Conservation (phyloP, 2,329 filamentous ascomycete species). For the Microcyclospora pomicola region DNA sequence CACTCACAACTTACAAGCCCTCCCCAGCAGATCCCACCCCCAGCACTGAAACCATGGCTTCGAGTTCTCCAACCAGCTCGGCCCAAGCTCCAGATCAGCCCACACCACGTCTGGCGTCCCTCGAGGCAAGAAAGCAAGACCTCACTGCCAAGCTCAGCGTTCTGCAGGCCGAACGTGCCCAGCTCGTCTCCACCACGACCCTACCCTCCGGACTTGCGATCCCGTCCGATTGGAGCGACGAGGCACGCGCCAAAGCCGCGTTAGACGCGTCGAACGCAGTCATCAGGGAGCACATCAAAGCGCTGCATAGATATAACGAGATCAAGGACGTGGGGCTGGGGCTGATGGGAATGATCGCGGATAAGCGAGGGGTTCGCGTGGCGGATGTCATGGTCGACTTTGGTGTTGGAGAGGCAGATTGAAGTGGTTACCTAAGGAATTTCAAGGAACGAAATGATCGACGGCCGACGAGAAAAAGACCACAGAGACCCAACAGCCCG, state of each 20-base stretch:
- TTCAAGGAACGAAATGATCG: neutral
- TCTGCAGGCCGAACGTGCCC: conserved; percentile 30
- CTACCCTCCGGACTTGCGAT: conserved; percentile 16
- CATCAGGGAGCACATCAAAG: conserved; percentile 48
- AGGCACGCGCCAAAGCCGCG: conserved; percentile 16
- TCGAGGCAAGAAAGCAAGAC: conserved; percentile 18
- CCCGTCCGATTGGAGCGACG: conserved; percentile 12
- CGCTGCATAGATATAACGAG: conserved; percentile 57
- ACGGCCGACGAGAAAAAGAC: too few species aligned
- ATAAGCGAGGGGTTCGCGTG: conserved; percentile 45
- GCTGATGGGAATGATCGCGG: conserved; percentile 53
- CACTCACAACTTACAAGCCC: neutral
- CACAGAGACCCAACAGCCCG: too few species aligned
- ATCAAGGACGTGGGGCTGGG: conserved; percentile 55
- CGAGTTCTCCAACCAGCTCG: neutral
- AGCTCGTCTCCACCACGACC: conserved; percentile 18
- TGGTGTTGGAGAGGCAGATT: conserved; percentile 31
- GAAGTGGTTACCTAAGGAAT: conserved; percentile 8
- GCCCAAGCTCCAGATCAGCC: neutral
- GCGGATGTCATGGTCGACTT: conserved; percentile 36
- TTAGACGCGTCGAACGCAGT: conserved; percentile 35
- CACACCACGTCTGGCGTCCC: conserved; percentile 10
- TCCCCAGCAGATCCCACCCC: conserved; percentile 7
- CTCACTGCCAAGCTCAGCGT: conserved; percentile 36
- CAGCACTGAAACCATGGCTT: neutral